Base-by-base conservation (phyloP, 2,329 filamentous ascomycete genomes). In the Nannizziopsis arthrosporioides region DNA sequence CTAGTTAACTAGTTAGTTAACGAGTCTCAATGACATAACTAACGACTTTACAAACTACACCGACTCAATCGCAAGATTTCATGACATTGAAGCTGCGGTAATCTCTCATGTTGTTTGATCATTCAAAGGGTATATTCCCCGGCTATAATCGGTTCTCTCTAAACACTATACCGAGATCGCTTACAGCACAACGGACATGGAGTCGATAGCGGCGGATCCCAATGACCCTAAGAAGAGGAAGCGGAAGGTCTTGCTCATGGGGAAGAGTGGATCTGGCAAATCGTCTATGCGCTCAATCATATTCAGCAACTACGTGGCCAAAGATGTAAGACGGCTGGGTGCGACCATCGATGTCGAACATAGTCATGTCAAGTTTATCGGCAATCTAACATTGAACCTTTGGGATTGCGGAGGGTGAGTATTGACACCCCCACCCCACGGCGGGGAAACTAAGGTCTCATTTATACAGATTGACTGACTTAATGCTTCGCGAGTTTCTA, bases 231-330 rank as follows among this genome's bases (percentile, higher is more conserved):
- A 68, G 35, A 72, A 72, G 59, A 85, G 87, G 73, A 89, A 89
- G 75, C 86, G 85, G 72, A 89, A 89, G 75, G 84, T 89, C 44
- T 73, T 89, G 43, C 72, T 89, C 53, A 89, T 89, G 92, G 92
- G 92, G 58, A 95, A 95, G 73, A 94, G 86, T 54, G 92, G 92
- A 47, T 94, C 90, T 0, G 92, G 92, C 48, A 98, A 98, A 70
- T 95, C 89, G 37, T 95, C 88, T 49, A 98, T 98, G 92, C 80
- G 92, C 55, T 92, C 85, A 61, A 96, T 98, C 62, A 95, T 98
- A 65, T 98, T 98, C 70, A 94, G 86, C 73, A 96, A 96, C 68
- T 96, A 95, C 65, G 89, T 96, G 55, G 92, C 92, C 49, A 88
- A 93, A 63, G 92, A 98, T 66, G 94, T 94, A 5, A 78, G 92